Percentiles rank a stretch among this genome's conserved stretches.
Conservation (phyloP, 2,329 filamentous ascomycete species). For the Chaetomium olivaceum region DNA sequence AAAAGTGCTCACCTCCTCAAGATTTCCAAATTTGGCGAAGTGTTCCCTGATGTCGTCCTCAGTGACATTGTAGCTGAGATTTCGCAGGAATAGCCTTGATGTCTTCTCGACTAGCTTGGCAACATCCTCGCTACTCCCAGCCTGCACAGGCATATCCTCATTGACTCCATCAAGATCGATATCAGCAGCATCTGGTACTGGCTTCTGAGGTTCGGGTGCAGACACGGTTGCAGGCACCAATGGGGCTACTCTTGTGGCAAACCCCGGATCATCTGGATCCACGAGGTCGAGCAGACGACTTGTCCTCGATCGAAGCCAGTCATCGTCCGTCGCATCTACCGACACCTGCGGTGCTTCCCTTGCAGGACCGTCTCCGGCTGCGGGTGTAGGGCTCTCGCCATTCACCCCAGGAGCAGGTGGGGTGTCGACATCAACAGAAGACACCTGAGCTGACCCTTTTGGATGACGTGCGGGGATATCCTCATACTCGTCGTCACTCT, state of each 20-base stretch:
- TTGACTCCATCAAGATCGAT: constrained; percentile 3
- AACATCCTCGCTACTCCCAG: constrained; percentile 43
- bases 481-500: constrained; percentile 77
- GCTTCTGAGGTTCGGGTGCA: constrained; percentile 30
- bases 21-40: constrained; percentile 70
- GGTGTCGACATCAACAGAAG: constrained; percentile 15
- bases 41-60: constrained; percentile 73
- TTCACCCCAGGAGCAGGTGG: constrained; percentile 20
- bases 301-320: constrained; percentile 90
- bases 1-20: constrained; percentile 78
- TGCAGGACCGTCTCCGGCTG: constrained; percentile 24
- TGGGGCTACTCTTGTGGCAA: constrained; percentile 30
- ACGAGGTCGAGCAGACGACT: constrained; percentile 82
- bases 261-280: constrained; percentile 64
- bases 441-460: constrained; percentile 46
- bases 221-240: constrained; percentile 25
- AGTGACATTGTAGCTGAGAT: constrained; percentile 77
- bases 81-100: constrained; percentile 82
- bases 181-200: constrained; percentile 26
- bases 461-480: constrained; percentile 56
- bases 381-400: constrained; percentile 18
- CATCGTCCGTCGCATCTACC: constrained; percentile 67
- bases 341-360: constrained; percentile 22
- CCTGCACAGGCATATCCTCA: constrained; percentile 35
- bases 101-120: constrained; percentile 68